Conservation (phyloP, 768 basidiomycete genomes). For the Lactifluus rugatus region DNA sequence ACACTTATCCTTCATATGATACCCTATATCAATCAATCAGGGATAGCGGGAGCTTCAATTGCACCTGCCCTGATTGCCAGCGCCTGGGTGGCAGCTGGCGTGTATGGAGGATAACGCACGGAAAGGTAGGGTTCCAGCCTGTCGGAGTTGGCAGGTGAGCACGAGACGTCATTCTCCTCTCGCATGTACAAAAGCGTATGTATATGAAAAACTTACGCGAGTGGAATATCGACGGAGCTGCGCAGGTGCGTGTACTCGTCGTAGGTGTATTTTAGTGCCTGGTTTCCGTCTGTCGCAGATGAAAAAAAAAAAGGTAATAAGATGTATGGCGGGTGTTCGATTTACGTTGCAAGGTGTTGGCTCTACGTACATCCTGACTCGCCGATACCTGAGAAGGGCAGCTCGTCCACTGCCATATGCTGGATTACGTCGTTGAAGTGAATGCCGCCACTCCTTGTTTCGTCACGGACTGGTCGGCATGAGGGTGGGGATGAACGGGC, state of each 20-base stretch:
- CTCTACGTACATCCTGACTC: slow-evolving; percentile 26
- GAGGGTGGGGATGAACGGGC: not conserved
- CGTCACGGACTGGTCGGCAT: slow-evolving; percentile 22
- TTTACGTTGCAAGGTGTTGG: too few relatives aligned
- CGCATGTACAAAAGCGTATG: not conserved
- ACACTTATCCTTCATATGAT: not conserved
- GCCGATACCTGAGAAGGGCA: slow-evolving; percentile 25
- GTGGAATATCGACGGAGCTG: slow-evolving; percentile 44
- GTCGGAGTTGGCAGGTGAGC: not conserved
- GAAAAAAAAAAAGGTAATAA: too few relatives aligned
- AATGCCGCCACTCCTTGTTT: slow-evolving; percentile 26
- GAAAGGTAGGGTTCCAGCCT: slow-evolving; percentile 43
- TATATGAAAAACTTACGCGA: slow-evolving; percentile 34
- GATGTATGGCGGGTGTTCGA: too few relatives aligned
- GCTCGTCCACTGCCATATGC: slow-evolving; percentile 15
- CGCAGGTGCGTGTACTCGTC: slow-evolving; percentile 42
- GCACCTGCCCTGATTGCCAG: not conserved
- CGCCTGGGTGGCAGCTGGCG: slow-evolving; percentile 24
- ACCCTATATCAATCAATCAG: not conserved
- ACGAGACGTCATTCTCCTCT: not conserved
- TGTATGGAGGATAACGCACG: slow-evolving; percentile 57
- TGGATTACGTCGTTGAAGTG: slow-evolving; percentile 28
- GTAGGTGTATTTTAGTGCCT: slow-evolving; percentile 24
- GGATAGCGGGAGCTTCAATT: not conserved
- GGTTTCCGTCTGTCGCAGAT: slow-evolving; percentile 22